These are phyloP conservation scores for Daldinia bambusicola DNA, from an alignment of 495 filamentous ascomycete species.

Conservation along the genomic window DNA sequence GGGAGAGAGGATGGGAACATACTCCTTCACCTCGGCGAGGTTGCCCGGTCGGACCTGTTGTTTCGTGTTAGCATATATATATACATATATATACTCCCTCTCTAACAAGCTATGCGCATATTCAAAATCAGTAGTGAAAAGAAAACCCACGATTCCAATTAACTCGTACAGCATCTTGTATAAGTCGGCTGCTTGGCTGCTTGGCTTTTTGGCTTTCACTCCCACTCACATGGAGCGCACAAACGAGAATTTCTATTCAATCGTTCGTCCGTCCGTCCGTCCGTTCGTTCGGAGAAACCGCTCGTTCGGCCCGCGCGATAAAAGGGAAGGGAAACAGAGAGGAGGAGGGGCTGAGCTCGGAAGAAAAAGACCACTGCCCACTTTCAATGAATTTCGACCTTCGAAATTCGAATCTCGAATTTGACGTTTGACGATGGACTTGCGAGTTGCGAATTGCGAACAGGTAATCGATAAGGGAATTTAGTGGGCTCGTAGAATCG, in stretches of 20 bases:
- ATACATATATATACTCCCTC: not conserved
- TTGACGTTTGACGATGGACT: not conserved
- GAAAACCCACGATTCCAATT: constrained; percentile 85
- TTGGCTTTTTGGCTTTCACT: not conserved
- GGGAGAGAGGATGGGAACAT: constrained; percentile 45
- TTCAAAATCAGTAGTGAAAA: not conserved
- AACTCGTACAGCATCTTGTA: constrained; percentile 92
- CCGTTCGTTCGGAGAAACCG: not conserved
- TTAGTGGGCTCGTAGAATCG: no score
- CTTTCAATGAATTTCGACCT: no score
- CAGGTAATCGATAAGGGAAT: not conserved
- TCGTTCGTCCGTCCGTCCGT: not conserved
- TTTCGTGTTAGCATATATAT: constrained; percentile 28
- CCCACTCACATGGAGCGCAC: constrained; percentile 36
- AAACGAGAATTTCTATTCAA: not conserved
- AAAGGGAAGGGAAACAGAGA: not conserved
- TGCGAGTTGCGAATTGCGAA: constrained; percentile 1
- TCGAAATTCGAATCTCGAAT: constrained; percentile 3
- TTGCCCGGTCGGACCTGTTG: constrained; percentile 86
- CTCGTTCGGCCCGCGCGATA: not conserved
- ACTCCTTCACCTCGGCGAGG: constrained; percentile 94
- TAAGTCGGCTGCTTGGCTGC: constrained; percentile 9
- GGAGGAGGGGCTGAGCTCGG: not conserved
- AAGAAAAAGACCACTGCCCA: no score
- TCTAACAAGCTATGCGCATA: not conserved